Conservation (phyloP, 345 rosid genomes). For the Eucalyptus cladocalyx region DNA sequence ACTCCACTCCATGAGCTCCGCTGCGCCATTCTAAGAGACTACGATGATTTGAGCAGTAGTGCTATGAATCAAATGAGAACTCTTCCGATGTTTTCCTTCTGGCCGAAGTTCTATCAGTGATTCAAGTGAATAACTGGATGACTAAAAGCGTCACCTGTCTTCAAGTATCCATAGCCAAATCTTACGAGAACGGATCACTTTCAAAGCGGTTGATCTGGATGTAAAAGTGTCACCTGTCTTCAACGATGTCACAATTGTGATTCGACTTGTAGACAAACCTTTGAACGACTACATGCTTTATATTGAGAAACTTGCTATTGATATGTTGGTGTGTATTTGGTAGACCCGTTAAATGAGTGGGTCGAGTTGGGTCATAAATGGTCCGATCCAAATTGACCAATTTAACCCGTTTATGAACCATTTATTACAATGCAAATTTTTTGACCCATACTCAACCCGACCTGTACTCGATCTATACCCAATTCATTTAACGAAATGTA, state of each 20-base stretch:
- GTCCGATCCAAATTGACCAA: fast-evolving
- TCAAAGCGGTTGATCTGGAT: not conserved
- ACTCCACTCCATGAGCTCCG: not conserved
- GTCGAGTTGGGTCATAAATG: too few species aligned
- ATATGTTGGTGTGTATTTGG: not conserved
- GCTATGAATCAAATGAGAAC: not conserved
- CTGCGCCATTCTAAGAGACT: not conserved
- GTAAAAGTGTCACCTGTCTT: not conserved
- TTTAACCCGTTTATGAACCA: too few species aligned
- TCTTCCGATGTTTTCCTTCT: not conserved
- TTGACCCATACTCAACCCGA: too few species aligned
- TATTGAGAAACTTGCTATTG: not conserved
- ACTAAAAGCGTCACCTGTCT: too few species aligned
- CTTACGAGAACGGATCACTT: not conserved
- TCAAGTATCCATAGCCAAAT: not conserved
- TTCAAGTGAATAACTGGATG: not conserved
- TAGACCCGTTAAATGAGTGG: not conserved
- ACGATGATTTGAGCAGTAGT: not conserved
- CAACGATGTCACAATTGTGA: fast-evolving
- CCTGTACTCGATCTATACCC: too few species aligned
- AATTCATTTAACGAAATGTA: too few species aligned
- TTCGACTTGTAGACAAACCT: fast-evolving
- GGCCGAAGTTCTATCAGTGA: not conserved
- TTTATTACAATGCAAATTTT: too few species aligned
- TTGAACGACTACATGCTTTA: fast-evolving